Conservation (phyloP, 768 basidiomycete species). For the Antrodiella citrinella region DNA sequence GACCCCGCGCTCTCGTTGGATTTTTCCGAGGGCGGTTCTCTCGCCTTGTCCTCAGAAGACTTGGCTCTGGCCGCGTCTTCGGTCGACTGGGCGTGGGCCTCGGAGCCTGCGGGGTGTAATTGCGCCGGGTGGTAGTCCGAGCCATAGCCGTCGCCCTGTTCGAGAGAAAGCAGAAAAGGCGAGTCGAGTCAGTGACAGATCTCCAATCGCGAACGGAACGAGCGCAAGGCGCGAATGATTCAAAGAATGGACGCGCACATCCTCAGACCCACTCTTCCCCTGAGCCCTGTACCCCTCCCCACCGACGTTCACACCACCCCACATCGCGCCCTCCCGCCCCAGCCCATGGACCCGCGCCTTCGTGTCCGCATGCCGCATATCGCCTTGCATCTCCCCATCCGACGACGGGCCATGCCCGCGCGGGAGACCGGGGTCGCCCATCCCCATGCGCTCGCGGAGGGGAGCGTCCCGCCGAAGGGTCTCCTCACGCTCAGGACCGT, state of each 20-base stretch:
- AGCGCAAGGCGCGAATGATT: no score
- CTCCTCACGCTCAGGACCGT: background rate
- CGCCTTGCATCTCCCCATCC: conserved; percentile 11
- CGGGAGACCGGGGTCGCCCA: background rate
- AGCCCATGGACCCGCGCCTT: conserved; percentile 16
- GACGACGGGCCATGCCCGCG: background rate
- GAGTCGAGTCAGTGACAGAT: no score
- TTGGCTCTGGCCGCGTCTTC: conserved; percentile 1
- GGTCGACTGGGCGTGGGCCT: background rate
- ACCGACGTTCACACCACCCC: conserved; percentile 12
- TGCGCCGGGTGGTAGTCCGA: conserved; percentile 21
- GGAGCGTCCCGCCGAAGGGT: background rate
- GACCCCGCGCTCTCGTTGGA: conserved; percentile 4
- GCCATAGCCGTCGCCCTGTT: conserved; percentile 19
- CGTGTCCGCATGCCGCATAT: conserved; percentile 12
- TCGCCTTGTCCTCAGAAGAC: conserved; percentile 2
- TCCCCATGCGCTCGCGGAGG: background rate
- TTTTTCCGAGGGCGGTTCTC: conserved; percentile 11
- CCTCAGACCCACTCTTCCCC: conserved; percentile 6
- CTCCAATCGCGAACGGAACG: no score
- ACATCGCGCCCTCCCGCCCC: conserved; percentile 12
- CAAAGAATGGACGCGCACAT: background rate
- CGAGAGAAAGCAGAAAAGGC: no score
- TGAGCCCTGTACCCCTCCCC: conserved; percentile 6
- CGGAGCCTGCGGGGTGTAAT: conserved; percentile 12